Evolutionary conservation across 768 basidiomycete genomes (phyloP).

Genomic region (Trametes sanguinea): DNA sequence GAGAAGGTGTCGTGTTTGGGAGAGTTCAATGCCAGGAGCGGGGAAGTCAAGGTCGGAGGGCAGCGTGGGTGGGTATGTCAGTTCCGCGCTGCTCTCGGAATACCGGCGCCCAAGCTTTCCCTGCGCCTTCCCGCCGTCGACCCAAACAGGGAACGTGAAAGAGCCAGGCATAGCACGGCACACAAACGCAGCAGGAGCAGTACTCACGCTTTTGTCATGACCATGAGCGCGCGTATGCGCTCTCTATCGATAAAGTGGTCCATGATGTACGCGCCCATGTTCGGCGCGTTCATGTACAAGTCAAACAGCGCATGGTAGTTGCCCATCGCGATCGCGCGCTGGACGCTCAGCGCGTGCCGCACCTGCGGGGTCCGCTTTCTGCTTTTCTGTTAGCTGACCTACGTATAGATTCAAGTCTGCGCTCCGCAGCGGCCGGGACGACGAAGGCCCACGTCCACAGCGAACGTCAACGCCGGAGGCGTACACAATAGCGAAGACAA

Average conservation of each 20-base stretch:
- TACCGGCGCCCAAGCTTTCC: not conserved
- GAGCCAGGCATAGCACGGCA: conserved; percentile 2
- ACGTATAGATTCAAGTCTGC: conserved; percentile 94
- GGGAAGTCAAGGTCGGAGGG: not conserved
- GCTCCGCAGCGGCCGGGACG: conserved; percentile 7
- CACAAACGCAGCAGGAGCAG: conserved; percentile 1
- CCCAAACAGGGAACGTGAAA: not conserved
- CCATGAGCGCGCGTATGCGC: conserved; percentile 79
- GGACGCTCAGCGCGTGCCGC: conserved; percentile 86
- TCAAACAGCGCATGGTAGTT: conserved; percentile 95
- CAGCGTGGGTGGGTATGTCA: not conserved
- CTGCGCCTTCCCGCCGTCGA: not conserved
- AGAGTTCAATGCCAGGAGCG: not conserved
- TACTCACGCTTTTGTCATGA: conserved; percentile 92
- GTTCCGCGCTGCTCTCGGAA: not conserved
- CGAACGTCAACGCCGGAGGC: no score
- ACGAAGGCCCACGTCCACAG: not conserved
- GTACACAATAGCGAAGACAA: conserved; percentile 2
- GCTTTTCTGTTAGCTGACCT: conserved; percentile 93
- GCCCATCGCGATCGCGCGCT: conserved; percentile 85
- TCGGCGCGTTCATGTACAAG: conserved; percentile 80
- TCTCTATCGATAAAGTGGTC: conserved; percentile 97
- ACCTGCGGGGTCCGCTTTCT: conserved; percentile 82
- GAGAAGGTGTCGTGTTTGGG: not conserved
- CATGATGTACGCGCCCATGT: conserved; percentile 99